Evolutionary conservation across 2,329 filamentous ascomycete species (phyloP).

Genomic region (Orbilia javanica): DNA sequence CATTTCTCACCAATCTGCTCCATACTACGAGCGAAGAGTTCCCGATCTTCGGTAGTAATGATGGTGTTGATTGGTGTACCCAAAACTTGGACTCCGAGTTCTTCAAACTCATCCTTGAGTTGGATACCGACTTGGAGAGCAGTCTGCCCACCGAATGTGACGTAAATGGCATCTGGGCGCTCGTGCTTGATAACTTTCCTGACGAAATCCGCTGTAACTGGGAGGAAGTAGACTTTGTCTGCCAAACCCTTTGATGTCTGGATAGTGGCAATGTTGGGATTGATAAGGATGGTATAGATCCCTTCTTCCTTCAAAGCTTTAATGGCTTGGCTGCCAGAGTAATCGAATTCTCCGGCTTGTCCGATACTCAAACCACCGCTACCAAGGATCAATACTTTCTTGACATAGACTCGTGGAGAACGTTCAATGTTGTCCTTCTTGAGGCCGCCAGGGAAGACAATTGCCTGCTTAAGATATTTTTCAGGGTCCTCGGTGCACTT

Average conservation of each 20-base stretch:
- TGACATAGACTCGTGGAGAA: conserved; percentile 83
- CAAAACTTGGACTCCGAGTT: conserved; percentile 90
- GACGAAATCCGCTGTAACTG: conserved; percentile 96
- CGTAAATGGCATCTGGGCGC: conserved; percentile 94
- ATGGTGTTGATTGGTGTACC: conserved; percentile 98
- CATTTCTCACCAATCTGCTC: conserved; percentile 98
- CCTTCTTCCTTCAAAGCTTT: conserved; percentile 98
- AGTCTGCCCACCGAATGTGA: conserved; percentile 97
- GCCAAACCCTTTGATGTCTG: conserved; percentile 98
- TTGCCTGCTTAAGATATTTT: conserved; percentile 77
- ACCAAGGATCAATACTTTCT: conserved; percentile 94
- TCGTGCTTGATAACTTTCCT: conserved; percentile 97
- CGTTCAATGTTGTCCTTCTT: conserved; percentile 80
- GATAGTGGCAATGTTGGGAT: conserved; percentile 98
- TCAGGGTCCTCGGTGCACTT: conserved; percentile 73
- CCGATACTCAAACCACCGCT: conserved; percentile 97
- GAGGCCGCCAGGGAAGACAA: conserved; percentile 88
- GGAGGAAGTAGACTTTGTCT: conserved; percentile 98
- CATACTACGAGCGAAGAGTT: conserved; percentile 97
- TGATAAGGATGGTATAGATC: conserved; percentile 98
- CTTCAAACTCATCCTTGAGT: conserved; percentile 95
- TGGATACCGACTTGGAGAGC: conserved; percentile 96
- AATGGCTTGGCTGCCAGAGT: conserved; percentile 97
- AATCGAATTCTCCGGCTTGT: conserved; percentile 98
- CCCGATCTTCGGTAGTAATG: conserved; percentile 97